Evolutionary conservation across 768 basidiomycete species (phyloP), one percentile per base, ranked within the genome.

Genomic region (Amanita fuliginea): DNA sequence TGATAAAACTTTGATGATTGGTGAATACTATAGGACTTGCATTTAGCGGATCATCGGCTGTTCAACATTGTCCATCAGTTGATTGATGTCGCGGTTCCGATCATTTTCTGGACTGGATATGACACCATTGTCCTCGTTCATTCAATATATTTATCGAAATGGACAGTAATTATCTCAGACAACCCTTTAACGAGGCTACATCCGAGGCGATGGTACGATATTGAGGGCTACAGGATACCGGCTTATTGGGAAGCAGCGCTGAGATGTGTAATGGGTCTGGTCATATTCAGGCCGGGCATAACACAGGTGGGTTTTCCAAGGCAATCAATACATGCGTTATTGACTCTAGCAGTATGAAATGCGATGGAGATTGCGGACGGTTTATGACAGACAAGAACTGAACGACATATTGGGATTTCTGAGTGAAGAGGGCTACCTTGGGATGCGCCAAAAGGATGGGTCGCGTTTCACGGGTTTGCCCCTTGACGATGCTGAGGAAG

Each of bases 191-290:
- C 60, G 41, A 65, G 75, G 54, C 54, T 80, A 13, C 73, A 80
- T 47, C 87, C 88, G 36, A 73, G 86, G 30, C 77, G 87, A 14
- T 90, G 87, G 88, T 64, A 86, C 35, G 83, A 87, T 59, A 75
- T 87, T 48, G 66, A 67, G n/a, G 88, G 88, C 3, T 56, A 57
- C 13, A 78, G 69, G 56, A 65, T 88, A 32, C 60, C 64, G 8
- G 78, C 81, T 50, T 72, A 75, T 33, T 91, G 88, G 88, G 73
- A 77, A 48, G 76, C 83, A n/a, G 86, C 80, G 6, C 58, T 83
- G 40, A 72, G 77, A 55, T 82, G 86, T 6, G 78, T 88, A 39
- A 72, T 81, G 47, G 77, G 84, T 6, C 63, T 79, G 21, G 60
- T 90, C 34, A 63, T 84, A 35, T 78, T 84, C 53, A 74, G 80